A percentile compares a stretch with the other conserved stretches of the same genome.
Evolutionary conservation across 768 basidiomycete species (phyloP).

Genomic region (Kwoniella dejecticola): DNA sequence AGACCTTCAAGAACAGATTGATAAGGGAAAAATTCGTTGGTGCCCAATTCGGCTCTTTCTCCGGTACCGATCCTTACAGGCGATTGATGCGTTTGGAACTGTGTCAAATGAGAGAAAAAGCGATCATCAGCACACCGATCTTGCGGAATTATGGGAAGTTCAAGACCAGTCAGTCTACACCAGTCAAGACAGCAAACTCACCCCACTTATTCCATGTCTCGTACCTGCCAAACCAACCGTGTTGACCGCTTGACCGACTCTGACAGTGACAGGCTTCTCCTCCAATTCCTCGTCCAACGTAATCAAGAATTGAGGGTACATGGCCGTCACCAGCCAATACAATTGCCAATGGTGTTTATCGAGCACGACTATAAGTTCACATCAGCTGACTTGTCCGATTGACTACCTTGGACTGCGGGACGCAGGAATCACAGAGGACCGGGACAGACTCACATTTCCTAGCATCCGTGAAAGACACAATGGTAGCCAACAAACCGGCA

Average conservation of each 20-base stretch:
- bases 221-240: slow-evolving; percentile 98
- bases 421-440: no score
- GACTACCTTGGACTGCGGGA: no score
- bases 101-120: background rate
- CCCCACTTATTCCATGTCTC: slow-evolving; percentile 62
- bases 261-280: slow-evolving; percentile 81
- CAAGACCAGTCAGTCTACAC: no score
- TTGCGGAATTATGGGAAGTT: no score
- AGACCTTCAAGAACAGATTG: slow-evolving; percentile 88
- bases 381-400: slow-evolving; percentile 1
- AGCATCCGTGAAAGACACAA: slow-evolving; percentile 91
- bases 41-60: slow-evolving; percentile 92
- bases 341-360: slow-evolving; percentile 99
- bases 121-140: background rate
- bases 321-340: slow-evolving; percentile 90
- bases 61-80: slow-evolving; percentile 93
- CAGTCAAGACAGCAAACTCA: slow-evolving; percentile 31
- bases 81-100: slow-evolving; percentile 96
- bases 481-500: slow-evolving; percentile 81
- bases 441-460: slow-evolving; percentile 84
- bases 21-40: slow-evolving; percentile 94
- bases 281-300: slow-evolving; percentile 91
- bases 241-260: slow-evolving; percentile 95
- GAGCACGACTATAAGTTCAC: slow-evolving; percentile 70
- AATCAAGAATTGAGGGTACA: slow-evolving; percentile 98